Evolutionary conservation across 1,139 yeast species (phyloP).

Genomic region (Groenewaldozyma sp.): DNA sequence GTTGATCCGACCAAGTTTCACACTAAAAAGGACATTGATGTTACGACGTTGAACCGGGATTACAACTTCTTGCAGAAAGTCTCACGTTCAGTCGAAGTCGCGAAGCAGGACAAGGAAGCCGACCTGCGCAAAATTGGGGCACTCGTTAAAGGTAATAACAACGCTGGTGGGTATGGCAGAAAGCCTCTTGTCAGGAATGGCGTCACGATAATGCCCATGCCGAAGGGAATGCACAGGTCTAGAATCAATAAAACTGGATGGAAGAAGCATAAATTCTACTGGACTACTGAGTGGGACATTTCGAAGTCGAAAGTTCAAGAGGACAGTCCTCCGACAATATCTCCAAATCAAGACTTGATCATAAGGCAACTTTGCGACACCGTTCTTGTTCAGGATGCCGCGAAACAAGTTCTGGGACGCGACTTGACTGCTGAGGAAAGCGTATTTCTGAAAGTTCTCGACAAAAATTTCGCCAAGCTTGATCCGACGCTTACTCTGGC

Average conservation of each 20-base stretch:
- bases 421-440: not conserved
- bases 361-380: constrained; percentile 8
- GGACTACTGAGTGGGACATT: constrained; percentile 71
- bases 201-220: constrained; percentile 44
- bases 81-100: constrained; percentile 45
- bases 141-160: constrained; percentile 8
- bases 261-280: constrained; percentile 57
- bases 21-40: constrained; percentile 33
- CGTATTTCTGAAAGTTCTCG: constrained; percentile 15
- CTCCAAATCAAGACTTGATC: too few species aligned
- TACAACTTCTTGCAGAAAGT: constrained; percentile 63
- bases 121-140: constrained; percentile 17
- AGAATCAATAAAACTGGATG: constrained; percentile 59
- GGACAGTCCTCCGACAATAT: too few species aligned
- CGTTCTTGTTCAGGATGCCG: constrained; percentile 7
- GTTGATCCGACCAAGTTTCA: constrained; percentile 56
- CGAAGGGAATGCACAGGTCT: constrained; percentile 71
- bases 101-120: constrained; percentile 16
- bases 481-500: constrained; percentile 27
- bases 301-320: not conserved
- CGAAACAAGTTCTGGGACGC: not conserved
- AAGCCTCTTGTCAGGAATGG: constrained; percentile 32
- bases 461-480: constrained; percentile 15
- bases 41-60: constrained; percentile 59
- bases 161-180: not conserved